A percentile compares a stretch with the other conserved stretches of the same genome.
phyloP scores from a whole-genome alignment of 176 grass and related monocot species.

The Elaeis guineensis region DNA sequence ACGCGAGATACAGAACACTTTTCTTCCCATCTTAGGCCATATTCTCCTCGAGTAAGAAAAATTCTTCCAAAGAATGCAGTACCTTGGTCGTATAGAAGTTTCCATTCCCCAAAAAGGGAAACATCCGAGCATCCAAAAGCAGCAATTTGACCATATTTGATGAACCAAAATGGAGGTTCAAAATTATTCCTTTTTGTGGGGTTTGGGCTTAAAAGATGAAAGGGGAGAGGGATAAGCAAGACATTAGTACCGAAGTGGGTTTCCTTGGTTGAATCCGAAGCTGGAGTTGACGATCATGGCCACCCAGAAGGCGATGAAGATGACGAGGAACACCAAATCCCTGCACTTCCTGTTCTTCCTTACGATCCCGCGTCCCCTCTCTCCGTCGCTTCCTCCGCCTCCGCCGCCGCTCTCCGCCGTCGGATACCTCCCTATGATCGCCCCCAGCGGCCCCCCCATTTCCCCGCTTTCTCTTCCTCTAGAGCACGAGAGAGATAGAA shows the following conservation, averaged over 20 bases:
- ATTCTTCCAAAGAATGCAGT: no score
- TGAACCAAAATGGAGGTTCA: neutral
- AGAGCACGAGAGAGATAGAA: neutral
- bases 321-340: slow-evolving; percentile 72
- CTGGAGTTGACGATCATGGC: slow-evolving; percentile 99
- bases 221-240: neutral
- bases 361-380: slow-evolving; percentile 54
- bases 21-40: no score
- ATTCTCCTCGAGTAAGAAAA: no score
- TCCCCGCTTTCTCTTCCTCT: neutral
- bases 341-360: slow-evolving; percentile 71
- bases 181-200: neutral
- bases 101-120: no score
- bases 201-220: neutral
- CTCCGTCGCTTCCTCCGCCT: slow-evolving; percentile 3
- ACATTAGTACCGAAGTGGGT: slow-evolving; percentile 59
- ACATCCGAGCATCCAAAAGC: neutral
- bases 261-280: slow-evolving; percentile 99
- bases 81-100: no score
- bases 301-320: slow-evolving; percentile 91
- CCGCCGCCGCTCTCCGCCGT: slow-evolving; percentile 20
- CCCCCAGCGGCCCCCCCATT: slow-evolving; percentile 88
- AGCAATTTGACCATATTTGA: neutral
- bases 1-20: no score
- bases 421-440: slow-evolving; percentile 86